These are phyloP conservation scores for Rehmannia glutinosa DNA, from an alignment of 257 asterid genomes.

Conservation along the genomic window DNA sequence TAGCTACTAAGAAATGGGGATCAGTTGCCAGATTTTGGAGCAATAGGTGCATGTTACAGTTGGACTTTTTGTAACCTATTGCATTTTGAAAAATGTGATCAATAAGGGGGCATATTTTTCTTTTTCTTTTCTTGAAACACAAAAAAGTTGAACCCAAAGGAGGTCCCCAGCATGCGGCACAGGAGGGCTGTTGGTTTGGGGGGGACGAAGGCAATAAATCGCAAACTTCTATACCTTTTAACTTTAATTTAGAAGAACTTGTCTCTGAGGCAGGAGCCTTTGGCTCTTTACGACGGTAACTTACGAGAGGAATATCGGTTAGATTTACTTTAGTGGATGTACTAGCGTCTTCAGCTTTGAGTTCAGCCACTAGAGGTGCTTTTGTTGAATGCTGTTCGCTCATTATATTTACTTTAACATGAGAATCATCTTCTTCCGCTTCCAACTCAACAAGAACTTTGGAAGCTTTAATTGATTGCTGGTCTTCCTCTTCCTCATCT, in stretches of 20 bases:
- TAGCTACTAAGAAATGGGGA: neutral
- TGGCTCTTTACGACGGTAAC: conserved; percentile 45
- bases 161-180: neutral
- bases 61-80: neutral
- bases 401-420: conserved; percentile 23
- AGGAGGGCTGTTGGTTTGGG: too few species aligned
- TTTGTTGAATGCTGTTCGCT: conserved; percentile 15
- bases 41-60: neutral
- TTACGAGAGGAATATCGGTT: conserved; percentile 45
- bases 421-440: conserved; percentile 28
- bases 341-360: conserved; percentile 32
- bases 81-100: neutral
- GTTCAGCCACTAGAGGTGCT: conserved; percentile 32
- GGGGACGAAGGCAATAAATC: too few species aligned
- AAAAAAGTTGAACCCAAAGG: neutral
- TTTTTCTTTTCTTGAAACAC: neutral
- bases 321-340: conserved; percentile 22
- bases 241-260: conserved; percentile 30
- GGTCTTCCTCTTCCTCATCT: conserved; percentile 30
- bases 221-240: conserved; percentile 36
- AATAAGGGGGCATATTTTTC: neutral
- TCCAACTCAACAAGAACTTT: conserved; percentile 26
- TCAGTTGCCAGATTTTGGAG: neutral
- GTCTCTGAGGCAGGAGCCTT: conserved; percentile 32
- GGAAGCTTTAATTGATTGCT: conserved; percentile 21